Conservation (phyloP, 768 basidiomycete species). For the Trametes elegans region DNA sequence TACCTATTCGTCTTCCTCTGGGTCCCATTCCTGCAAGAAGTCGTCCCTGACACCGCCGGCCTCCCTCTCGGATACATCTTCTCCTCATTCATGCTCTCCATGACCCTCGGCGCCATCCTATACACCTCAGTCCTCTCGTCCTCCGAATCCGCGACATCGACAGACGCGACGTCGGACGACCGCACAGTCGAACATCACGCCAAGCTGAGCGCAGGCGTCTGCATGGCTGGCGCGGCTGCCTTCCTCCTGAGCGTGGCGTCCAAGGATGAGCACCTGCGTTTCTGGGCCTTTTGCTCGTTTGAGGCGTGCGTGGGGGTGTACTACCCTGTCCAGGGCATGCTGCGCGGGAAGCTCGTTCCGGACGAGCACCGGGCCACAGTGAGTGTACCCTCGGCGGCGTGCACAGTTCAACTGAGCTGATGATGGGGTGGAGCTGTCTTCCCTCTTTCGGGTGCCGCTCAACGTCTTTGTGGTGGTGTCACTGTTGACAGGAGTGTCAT, state of each 20-base stretch:
- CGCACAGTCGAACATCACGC: constrained; percentile 59
- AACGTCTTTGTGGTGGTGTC: constrained; percentile 73
- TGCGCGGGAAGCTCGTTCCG: constrained; percentile 61
- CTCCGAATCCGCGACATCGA: constrained; percentile 18
- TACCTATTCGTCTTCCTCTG: constrained; percentile 84
- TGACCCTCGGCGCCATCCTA: constrained; percentile 76
- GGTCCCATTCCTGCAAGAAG: constrained; percentile 75
- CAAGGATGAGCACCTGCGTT: constrained; percentile 47
- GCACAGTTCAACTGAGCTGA: neutral
- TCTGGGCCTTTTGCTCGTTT: constrained; percentile 73
- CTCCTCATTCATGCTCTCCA: constrained; percentile 76
- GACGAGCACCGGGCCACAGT: constrained; percentile 78
- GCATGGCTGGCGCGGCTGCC: constrained; percentile 54
- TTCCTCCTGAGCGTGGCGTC: constrained; percentile 50
- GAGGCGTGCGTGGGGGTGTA: constrained; percentile 80
- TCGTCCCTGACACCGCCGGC: constrained; percentile 34
- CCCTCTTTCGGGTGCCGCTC: constrained; percentile 72
- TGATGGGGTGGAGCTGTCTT: constrained; percentile 47
- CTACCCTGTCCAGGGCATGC: constrained; percentile 75
- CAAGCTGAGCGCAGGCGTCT: constrained; percentile 63
- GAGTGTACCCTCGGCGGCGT: constrained; percentile 26
- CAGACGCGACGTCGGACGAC: constrained; percentile 22
- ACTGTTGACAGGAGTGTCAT: constrained; percentile 65
- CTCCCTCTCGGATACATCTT: constrained; percentile 81
- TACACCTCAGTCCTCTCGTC: constrained; percentile 50